Evolutionary conservation across 2,329 filamentous ascomycete species (phyloP).

Genomic region (Epichloe coenophiala): DNA sequence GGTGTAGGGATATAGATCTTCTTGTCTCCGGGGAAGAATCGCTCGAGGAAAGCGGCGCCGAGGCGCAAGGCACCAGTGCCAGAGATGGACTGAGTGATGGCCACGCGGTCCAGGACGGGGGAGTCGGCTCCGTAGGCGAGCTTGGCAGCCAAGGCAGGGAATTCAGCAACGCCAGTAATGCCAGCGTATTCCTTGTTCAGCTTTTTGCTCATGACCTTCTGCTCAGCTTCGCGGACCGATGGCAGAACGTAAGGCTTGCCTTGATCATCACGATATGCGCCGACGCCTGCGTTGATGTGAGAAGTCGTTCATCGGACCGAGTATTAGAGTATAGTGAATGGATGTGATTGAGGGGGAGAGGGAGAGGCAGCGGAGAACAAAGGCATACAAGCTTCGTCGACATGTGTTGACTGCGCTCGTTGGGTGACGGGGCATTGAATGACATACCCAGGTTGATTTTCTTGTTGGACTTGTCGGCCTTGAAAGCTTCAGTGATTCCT

Average conservation of each 20-base stretch:
- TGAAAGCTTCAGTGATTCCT: conserved; percentile 97
- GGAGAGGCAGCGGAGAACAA: neutral
- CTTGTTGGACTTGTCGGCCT: conserved; percentile 81
- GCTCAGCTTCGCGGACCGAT: conserved; percentile 79
- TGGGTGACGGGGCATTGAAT: neutral
- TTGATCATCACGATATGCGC: conserved; percentile 94
- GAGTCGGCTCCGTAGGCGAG: conserved; percentile 83
- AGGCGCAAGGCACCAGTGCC: conserved; percentile 93
- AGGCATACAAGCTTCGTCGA: neutral
- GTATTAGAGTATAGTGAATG: conserved; percentile 4
- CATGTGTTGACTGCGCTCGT: neutral
- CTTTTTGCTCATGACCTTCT: conserved; percentile 63
- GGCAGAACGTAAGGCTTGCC: conserved; percentile 97
- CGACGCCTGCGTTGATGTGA: conserved; percentile 50
- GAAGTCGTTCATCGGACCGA: conserved; percentile 6
- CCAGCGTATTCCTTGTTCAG: conserved; percentile 97
- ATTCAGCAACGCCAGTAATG: conserved; percentile 89
- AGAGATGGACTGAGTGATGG: conserved; percentile 95
- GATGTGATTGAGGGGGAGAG: neutral
- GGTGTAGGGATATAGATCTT: conserved; percentile 93
- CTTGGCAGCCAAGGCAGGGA: conserved; percentile 81
- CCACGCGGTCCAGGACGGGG: conserved; percentile 65
- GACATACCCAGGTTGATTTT: conserved; percentile 90
- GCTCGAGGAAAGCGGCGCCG: conserved; percentile 81
- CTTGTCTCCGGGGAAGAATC: conserved; percentile 84